phyloP scores from a whole-genome alignment of 768 basidiomycete species.

The Terana coerulea region DNA sequence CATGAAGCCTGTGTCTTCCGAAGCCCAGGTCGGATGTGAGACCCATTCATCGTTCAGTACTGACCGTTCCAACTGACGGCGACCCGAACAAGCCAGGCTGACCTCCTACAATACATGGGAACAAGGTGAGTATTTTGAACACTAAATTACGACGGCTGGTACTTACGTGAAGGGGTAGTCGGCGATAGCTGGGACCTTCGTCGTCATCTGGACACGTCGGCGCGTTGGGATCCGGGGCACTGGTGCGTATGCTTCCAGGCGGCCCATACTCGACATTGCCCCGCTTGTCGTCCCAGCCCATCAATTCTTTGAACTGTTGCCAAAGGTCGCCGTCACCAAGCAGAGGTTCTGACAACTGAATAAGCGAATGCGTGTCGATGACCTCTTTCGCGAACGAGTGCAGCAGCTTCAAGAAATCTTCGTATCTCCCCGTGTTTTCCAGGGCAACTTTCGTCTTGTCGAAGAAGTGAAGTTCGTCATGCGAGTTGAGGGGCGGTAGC shows the following conservation, averaged over 20 bases:
- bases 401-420: slow-evolving; percentile 93
- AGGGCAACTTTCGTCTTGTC: slow-evolving; percentile 84
- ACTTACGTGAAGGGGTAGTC: slow-evolving; percentile 83
- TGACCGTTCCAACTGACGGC: slow-evolving; percentile 91
- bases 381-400: slow-evolving; percentile 90
- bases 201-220: slow-evolving; percentile 79
- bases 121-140: background rate
- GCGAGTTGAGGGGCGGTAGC: slow-evolving; percentile 27
- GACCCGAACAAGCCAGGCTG: slow-evolving; percentile 85
- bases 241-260: slow-evolving; percentile 72
- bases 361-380: slow-evolving; percentile 78
- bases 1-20: slow-evolving; percentile 91
- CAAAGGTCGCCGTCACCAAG: slow-evolving; percentile 79
- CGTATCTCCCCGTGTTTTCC: slow-evolving; percentile 74
- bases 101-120: slow-evolving; percentile 67
- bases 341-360: slow-evolving; percentile 78
- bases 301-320: slow-evolving; percentile 79
- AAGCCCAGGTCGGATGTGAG: slow-evolving; percentile 97
- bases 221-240: slow-evolving; percentile 71
- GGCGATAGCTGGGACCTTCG: slow-evolving; percentile 92
- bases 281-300: slow-evolving; percentile 71
- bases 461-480: slow-evolving; percentile 89
- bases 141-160: background rate
- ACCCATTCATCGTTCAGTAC: slow-evolving; percentile 98
- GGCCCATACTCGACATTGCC: slow-evolving; percentile 65